phyloP scores from a whole-genome alignment of 1,139 yeast genomes.

The Diutina neorugosa region DNA sequence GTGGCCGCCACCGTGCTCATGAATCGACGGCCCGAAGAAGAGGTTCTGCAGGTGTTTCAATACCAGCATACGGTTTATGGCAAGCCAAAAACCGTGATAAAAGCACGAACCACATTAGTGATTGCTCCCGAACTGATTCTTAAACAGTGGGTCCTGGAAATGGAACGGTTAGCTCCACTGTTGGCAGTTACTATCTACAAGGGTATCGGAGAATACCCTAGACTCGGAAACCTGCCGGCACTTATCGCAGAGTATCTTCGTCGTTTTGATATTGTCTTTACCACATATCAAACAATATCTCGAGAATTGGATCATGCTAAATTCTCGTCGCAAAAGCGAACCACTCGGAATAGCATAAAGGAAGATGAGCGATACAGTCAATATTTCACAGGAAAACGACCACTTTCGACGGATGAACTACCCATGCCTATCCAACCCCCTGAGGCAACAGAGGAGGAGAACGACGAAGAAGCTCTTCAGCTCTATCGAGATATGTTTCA shows the following conservation, averaged over 20 bases:
- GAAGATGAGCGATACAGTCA: not conserved
- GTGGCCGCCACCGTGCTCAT: constrained; percentile 50
- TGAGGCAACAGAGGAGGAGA: not conserved
- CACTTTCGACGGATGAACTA: not conserved
- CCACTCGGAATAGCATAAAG: not conserved
- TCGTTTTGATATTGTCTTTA: constrained; percentile 66
- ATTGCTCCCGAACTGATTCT: constrained; percentile 78
- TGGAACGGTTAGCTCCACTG: constrained; percentile 43
- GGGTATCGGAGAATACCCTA: constrained; percentile 43
- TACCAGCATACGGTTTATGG: constrained; percentile 23
- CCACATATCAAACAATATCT: constrained; percentile 62
- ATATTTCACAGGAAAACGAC: not conserved
- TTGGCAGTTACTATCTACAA: constrained; percentile 48
- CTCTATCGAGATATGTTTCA: not conserved
- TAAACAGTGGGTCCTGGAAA: constrained; percentile 76
- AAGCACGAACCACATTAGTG: constrained; percentile 61
- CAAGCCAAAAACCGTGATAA: constrained; percentile 32
- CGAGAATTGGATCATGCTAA: constrained; percentile 73
- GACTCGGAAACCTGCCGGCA: constrained; percentile 27
- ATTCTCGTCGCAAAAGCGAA: constrained; percentile 35
- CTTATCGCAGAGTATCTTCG: constrained; percentile 35
- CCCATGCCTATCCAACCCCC: not conserved
- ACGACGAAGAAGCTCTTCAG: not conserved
- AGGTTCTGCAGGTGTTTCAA: constrained; percentile 27
- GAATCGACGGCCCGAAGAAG: constrained; percentile 40